Percentiles rank a stretch among this genome's conserved stretches.
These are phyloP conservation scores for Aethionema arabicum DNA, from an alignment of 345 rosid species.

Conservation along the genomic window DNA sequence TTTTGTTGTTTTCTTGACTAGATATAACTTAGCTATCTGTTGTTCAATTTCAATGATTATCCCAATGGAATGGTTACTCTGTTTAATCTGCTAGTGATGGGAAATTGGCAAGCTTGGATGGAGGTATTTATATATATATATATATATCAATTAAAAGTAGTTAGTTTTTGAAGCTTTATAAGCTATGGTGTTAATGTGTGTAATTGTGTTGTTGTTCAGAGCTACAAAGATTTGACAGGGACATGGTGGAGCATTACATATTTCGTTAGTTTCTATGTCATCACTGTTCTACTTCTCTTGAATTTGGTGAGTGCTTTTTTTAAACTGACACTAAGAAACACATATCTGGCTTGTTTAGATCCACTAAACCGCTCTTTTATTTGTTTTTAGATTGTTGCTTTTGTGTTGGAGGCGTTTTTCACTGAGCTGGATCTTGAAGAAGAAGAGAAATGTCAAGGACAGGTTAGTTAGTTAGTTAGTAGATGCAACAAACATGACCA, in stretches of 20 bases:
- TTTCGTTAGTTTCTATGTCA: slow-evolving; percentile 88
- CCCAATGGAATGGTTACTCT: slow-evolving; percentile 99
- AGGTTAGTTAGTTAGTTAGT: slow-evolving; percentile 45
- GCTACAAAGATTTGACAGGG: slow-evolving; percentile 82
- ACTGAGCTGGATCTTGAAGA: slow-evolving; percentile 88
- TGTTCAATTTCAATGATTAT: slow-evolving; percentile 92
- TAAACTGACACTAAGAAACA: neutral
- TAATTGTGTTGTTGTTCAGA: slow-evolving; percentile 47
- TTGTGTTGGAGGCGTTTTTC: slow-evolving; percentile 98
- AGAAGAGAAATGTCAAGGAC: slow-evolving; percentile 51
- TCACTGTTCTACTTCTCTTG: slow-evolving; percentile 75
- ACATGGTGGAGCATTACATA: slow-evolving; percentile 72
- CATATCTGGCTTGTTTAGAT: neutral
- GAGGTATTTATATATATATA: slow-evolving; percentile 61
- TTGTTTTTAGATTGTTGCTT: slow-evolving; percentile 73
- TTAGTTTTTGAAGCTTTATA: no score
- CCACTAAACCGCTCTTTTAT: slow-evolving; percentile 15
- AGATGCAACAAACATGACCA: neutral
- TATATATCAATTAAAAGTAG: neutral
- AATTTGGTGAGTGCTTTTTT: slow-evolving; percentile 74
- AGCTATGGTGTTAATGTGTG: slow-evolving; percentile 15
- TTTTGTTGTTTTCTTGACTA: slow-evolving; percentile 47
- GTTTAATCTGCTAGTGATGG: slow-evolving; percentile 87
- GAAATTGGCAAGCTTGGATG: slow-evolving; percentile 95
- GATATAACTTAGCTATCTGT: slow-evolving; percentile 55